These are phyloP conservation scores for Omphalotus guepiniiformis DNA, from an alignment of 768 basidiomycete genomes.

Conservation along the genomic window DNA sequence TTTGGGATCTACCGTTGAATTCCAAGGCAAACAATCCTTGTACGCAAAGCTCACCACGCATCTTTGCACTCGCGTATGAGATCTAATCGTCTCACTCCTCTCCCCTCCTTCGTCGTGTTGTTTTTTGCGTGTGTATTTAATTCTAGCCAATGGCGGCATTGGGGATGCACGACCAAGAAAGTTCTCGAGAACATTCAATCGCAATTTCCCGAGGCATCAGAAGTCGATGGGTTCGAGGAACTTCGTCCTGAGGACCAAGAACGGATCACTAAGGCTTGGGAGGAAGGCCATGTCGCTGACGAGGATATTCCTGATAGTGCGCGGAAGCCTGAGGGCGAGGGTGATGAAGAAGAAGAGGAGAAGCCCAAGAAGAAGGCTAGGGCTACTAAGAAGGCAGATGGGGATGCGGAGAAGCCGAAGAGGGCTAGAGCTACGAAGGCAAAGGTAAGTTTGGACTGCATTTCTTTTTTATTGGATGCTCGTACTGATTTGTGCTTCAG, in stretches of 20 bases:
- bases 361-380: slow-evolving; percentile 55
- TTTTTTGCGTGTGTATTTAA: slow-evolving; percentile 3
- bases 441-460: slow-evolving; percentile 17
- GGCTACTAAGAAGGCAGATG: slow-evolving; percentile 30
- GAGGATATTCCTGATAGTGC: slow-evolving; percentile 81
- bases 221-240: slow-evolving; percentile 85
- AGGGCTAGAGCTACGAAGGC: slow-evolving; percentile 24
- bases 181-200: slow-evolving; percentile 71
- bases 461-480: slow-evolving; percentile 4
- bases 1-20: slow-evolving; percentile 70
- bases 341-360: slow-evolving; percentile 37
- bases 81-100: not conserved
- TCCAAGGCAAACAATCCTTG: slow-evolving; percentile 68
- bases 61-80: not conserved
- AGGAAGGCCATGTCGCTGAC: slow-evolving; percentile 72
- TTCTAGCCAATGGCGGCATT: slow-evolving; percentile 80
- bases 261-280: slow-evolving; percentile 67
- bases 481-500: not conserved
- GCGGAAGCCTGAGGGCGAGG: slow-evolving; percentile 47
- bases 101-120: not conserved
- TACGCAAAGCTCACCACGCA: slow-evolving; percentile 32
- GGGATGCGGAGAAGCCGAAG: slow-evolving; percentile 26
- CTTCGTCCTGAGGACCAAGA: slow-evolving; percentile 65
- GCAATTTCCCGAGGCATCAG: slow-evolving; percentile 49
- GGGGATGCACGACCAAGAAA: slow-evolving; percentile 77